Conservation (phyloP, 805 yeast species). For the Candida silvatica region DNA sequence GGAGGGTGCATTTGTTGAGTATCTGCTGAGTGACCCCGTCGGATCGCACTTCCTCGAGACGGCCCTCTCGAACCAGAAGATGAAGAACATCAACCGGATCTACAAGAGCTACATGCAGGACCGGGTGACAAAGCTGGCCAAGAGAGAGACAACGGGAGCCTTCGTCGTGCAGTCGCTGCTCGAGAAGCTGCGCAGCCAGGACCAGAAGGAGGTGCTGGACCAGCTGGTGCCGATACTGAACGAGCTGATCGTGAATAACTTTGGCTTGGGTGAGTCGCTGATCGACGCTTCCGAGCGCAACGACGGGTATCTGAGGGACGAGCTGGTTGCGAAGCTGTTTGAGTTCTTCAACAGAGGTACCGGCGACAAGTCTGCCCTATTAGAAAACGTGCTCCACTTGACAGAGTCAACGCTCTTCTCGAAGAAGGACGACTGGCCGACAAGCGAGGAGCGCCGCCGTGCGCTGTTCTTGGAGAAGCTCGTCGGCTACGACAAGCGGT, state of each 20-base stretch:
- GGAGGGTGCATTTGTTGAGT: conserved; percentile 78
- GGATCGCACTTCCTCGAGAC: conserved; percentile 89
- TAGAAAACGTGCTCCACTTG: conserved; percentile 61
- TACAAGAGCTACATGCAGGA: conserved; percentile 66
- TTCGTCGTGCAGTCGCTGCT: conserved; percentile 70
- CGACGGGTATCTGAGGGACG: conserved; percentile 50
- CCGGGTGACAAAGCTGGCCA: conserved; percentile 63
- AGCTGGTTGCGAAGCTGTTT: conserved; percentile 42
- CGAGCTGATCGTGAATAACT: conserved; percentile 51
- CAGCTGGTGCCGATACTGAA: conserved; percentile 59
- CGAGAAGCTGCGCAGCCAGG: conserved; percentile 51
- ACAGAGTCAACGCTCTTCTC: conserved; percentile 71
- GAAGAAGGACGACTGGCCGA: conserved; percentile 85
- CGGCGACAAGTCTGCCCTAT: conserved; percentile 34
- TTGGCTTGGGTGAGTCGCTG: conserved; percentile 60
- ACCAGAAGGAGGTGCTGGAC: conserved; percentile 55
- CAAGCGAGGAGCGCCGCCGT: conserved; percentile 79
- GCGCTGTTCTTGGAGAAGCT: conserved; percentile 67
- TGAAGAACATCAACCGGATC: conserved; percentile 62
- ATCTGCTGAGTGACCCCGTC: conserved; percentile 75
- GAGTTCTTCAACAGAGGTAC: conserved; percentile 31
- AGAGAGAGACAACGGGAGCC: conserved; percentile 77
- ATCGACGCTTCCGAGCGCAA: conserved; percentile 57
- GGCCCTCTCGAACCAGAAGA: conserved; percentile 54
- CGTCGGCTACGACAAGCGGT: conserved; percentile 56